Percentiles rank a stretch among this genome's conserved stretches.
Evolutionary conservation across 805 yeast species (phyloP).

Genomic region (Candida piceae): DNA sequence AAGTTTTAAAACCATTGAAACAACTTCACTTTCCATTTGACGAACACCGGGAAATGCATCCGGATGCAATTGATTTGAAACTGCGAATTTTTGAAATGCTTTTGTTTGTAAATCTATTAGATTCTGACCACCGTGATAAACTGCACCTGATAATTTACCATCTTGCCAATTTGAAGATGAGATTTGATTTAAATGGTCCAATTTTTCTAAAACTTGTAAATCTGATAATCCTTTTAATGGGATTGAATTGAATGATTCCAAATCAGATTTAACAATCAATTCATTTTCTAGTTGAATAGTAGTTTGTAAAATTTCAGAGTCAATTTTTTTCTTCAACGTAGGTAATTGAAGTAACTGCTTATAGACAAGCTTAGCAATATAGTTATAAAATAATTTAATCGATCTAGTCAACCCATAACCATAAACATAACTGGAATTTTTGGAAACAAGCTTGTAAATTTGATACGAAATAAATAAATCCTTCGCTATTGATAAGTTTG

Average conservation of each 20-base stretch:
- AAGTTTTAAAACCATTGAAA: slow-evolving; percentile 76
- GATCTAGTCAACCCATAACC: slow-evolving; percentile 24
- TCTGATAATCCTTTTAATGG: slow-evolving; percentile 59
- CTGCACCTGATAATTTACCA: slow-evolving; percentile 92
- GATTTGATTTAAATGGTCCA: slow-evolving; percentile 45
- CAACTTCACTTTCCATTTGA: slow-evolving; percentile 94
- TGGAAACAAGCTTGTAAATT: slow-evolving; percentile 3
- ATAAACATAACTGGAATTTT: slow-evolving; percentile 7
- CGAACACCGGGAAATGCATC: slow-evolving; percentile 96
- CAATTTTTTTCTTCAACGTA: slow-evolving; percentile 49
- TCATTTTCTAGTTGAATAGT: slow-evolving; percentile 47
- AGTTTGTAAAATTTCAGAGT: slow-evolving; percentile 50
- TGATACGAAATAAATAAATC: slow-evolving; percentile 9
- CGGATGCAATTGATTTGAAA: slow-evolving; percentile 94
- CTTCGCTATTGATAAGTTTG: slow-evolving; percentile 3
- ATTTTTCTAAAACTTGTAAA: slow-evolving; percentile 40
- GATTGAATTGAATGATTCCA: slow-evolving; percentile 39
- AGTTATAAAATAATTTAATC: slow-evolving; percentile 3
- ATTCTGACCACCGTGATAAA: slow-evolving; percentile 91
- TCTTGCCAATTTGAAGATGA: slow-evolving; percentile 71
- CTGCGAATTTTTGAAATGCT: slow-evolving; percentile 72
- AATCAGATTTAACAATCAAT: slow-evolving; percentile 49
- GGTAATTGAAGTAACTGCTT: slow-evolving; percentile 17
- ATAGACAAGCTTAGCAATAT: slow-evolving; percentile 7
- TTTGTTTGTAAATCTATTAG: slow-evolving; percentile 66